Conservation (phyloP, 352 stramenopile genomes). For the Pilasporangium apinafurcum region DNA sequence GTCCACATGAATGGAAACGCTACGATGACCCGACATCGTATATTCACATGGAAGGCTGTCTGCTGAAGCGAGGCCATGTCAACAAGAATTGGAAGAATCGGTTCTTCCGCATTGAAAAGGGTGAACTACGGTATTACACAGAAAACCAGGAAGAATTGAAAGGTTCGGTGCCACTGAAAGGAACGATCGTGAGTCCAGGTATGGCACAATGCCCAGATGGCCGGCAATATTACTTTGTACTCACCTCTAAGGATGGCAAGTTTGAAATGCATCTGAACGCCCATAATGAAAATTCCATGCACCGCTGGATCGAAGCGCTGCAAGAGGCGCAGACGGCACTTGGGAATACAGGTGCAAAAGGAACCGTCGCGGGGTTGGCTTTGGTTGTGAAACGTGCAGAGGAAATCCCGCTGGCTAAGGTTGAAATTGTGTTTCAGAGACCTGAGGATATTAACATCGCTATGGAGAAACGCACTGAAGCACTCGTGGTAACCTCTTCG, state of each 20-base stretch:
- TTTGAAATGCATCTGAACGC: constrained; percentile 85
- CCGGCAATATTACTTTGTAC: constrained; percentile 80
- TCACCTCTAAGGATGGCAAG: constrained; percentile 74
- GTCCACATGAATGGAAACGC: constrained; percentile 77
- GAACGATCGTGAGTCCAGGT: constrained; percentile 74
- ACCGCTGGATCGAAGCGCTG: constrained; percentile 81
- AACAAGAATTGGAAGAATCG: constrained; percentile 89
- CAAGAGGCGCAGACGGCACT: constrained; percentile 70
- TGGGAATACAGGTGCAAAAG: constrained; percentile 33
- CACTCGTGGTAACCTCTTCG: constrained; percentile 58
- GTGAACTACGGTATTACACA: constrained; percentile 78
- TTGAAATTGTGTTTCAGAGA: constrained; percentile 50
- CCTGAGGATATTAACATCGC: constrained; percentile 64
- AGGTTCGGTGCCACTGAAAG: constrained; percentile 65
- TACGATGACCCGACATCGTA: constrained; percentile 84
- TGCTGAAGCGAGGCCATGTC: constrained; percentile 77
- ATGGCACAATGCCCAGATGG: constrained; percentile 79
- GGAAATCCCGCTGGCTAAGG: constrained; percentile 65
- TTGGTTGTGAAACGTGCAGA: constrained; percentile 73
- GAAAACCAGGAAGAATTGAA: constrained; percentile 73
- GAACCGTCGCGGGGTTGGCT: constrained; percentile 52
- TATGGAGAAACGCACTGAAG: constrained; percentile 69
- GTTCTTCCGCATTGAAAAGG: constrained; percentile 83
- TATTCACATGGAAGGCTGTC: constrained; percentile 82
- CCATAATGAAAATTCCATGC: constrained; percentile 78